Conservation (phyloP, 2,329 filamentous ascomycete species). For the Pseudogymnoascus sp. region DNA sequence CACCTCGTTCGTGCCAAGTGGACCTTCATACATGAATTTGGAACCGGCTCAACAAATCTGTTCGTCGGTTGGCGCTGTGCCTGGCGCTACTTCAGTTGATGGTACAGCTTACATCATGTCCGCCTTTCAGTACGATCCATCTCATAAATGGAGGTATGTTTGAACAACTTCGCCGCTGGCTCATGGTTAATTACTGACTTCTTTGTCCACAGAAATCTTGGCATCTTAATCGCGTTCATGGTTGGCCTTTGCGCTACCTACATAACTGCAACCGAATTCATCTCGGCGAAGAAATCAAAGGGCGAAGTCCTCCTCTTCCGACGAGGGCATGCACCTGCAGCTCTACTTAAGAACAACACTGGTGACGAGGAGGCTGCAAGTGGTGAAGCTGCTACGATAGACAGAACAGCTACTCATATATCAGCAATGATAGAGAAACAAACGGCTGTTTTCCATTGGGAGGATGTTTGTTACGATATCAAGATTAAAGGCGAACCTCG, state of each 20-base stretch:
- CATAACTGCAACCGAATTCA: slow-evolving; percentile 54
- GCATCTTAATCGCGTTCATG: slow-evolving; percentile 73
- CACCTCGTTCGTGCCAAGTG: slow-evolving; percentile 41
- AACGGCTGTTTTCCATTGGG: slow-evolving; percentile 63
- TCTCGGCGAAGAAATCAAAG: slow-evolving; percentile 58
- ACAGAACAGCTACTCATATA: slow-evolving; percentile 22
- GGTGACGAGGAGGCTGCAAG: slow-evolving; percentile 10
- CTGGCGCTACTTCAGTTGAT: slow-evolving; percentile 39
- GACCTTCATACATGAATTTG: slow-evolving; percentile 34
- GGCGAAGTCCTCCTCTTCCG: slow-evolving; percentile 68
- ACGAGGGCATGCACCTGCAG: slow-evolving; percentile 44
- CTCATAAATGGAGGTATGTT: slow-evolving; percentile 31
- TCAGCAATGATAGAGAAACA: slow-evolving; percentile 48
- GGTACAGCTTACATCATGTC: slow-evolving; percentile 51
- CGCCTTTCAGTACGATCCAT: slow-evolving; percentile 39
- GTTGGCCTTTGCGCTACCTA: slow-evolving; percentile 59
- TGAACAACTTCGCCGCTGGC: slow-evolving; percentile 34
- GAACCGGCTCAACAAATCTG: slow-evolving; percentile 40
- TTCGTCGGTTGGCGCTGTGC: slow-evolving; percentile 48
- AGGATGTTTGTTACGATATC: slow-evolving; percentile 60
- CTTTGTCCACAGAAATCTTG: slow-evolving; percentile 74
- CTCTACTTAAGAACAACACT: neutral
- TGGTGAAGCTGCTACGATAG: slow-evolving; percentile 13
- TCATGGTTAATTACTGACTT: slow-evolving; percentile 48
- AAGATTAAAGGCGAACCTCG: slow-evolving; percentile 53